These are phyloP conservation scores for Dipteronia sinensis DNA, from an alignment of 345 rosid genomes.

Conservation along the genomic window DNA sequence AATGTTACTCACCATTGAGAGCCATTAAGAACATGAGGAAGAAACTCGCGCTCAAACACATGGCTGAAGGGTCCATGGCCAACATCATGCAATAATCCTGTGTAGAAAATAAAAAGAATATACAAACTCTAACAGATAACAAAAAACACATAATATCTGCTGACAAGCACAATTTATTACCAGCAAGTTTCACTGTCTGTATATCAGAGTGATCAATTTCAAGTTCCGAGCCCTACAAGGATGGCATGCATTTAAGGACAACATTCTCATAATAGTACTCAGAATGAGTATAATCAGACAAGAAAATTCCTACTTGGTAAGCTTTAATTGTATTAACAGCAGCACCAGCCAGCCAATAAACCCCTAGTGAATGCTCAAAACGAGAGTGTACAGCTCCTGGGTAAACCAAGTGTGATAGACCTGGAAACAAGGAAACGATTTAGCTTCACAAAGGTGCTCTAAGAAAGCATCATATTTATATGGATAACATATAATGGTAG, in stretches of 20 bases:
- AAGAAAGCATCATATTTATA: neutral
- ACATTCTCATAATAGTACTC: slow-evolving; percentile 6
- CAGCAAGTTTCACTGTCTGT: slow-evolving; percentile 71
- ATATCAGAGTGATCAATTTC: slow-evolving; percentile 55
- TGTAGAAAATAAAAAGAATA: slow-evolving; percentile 15
- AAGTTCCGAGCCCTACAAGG: slow-evolving; percentile 59
- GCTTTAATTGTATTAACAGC: slow-evolving; percentile 44
- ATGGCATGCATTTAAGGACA: slow-evolving; percentile 12
- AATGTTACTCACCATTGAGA: slow-evolving; percentile 42
- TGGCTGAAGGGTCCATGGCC: slow-evolving; percentile 90
- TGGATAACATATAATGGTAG: neutral
- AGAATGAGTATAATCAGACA: neutral
- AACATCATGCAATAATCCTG: slow-evolving; percentile 76
- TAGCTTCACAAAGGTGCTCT: neutral
- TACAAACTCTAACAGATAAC: neutral
- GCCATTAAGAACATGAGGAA: slow-evolving; percentile 50
- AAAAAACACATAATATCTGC: neutral
- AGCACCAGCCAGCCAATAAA: slow-evolving; percentile 63
- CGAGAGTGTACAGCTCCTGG: slow-evolving; percentile 79
- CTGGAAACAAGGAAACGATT: slow-evolving; percentile 31
- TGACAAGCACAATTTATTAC: slow-evolving; percentile 28
- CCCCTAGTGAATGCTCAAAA: slow-evolving; percentile 77
- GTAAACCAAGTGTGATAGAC: slow-evolving; percentile 55
- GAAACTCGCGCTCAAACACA: slow-evolving; percentile 64
- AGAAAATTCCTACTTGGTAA: slow-evolving; percentile 45